Conservation (phyloP, 2,329 filamentous ascomycete species). For the Capronia coronata region DNA sequence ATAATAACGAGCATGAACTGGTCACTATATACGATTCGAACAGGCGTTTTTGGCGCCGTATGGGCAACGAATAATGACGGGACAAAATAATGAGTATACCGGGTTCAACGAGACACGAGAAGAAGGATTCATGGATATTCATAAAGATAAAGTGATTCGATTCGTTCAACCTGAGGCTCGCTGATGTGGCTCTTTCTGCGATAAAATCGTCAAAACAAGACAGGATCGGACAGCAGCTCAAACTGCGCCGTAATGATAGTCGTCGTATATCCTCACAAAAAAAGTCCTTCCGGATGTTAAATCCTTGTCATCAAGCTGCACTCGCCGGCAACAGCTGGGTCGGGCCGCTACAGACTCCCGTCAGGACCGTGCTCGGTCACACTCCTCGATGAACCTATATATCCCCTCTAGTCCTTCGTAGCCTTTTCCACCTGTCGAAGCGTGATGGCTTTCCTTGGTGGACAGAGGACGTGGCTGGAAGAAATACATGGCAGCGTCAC, state of each 20-base stretch:
- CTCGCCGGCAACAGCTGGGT: slow-evolving; percentile 12
- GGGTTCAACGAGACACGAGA: no score
- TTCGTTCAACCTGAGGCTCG: slow-evolving; percentile 19
- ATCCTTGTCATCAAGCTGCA: slow-evolving; percentile 8
- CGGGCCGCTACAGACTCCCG: neutral
- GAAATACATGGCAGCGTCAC: slow-evolving; percentile 31
- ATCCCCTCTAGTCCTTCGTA: slow-evolving; percentile 61
- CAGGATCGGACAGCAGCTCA: neutral
- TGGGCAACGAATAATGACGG: no score
- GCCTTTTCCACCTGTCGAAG: slow-evolving; percentile 26
- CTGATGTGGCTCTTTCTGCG: slow-evolving; percentile 17
- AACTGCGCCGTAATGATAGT: slow-evolving; percentile 1
- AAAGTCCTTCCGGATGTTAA: neutral
- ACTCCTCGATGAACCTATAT: slow-evolving; percentile 59
- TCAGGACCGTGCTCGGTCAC: slow-evolving; percentile 44
- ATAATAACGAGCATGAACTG: no score
- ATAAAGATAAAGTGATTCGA: neutral
- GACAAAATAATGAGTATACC: no score
- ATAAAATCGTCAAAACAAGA: slow-evolving; percentile 4
- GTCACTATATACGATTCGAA: no score
- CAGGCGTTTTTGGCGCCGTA: no score
- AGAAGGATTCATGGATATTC: neutral
- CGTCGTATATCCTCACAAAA: no score
- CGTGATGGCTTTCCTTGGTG: slow-evolving; percentile 12
- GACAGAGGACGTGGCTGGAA: slow-evolving; percentile 22